Conservation (phyloP, 768 basidiomycete species). For the Gloeostereum incarnatum region DNA sequence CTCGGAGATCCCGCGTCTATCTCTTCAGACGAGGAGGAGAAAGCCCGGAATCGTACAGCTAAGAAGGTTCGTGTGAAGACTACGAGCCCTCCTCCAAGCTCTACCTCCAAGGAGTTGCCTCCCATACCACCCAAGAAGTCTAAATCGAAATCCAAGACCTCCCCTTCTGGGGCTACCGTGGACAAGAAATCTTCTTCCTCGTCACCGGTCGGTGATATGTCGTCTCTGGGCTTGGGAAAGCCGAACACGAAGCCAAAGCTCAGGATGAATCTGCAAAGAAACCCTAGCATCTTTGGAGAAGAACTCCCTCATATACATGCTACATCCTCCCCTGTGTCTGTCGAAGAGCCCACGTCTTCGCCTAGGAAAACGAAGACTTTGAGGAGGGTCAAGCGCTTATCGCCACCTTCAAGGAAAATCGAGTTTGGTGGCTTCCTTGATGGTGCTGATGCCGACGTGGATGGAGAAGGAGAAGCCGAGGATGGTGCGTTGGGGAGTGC, state of each 20-base stretch:
- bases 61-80: constrained; percentile 49
- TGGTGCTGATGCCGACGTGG: constrained; percentile 24
- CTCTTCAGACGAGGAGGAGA: constrained; percentile 76
- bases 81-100: constrained; percentile 12
- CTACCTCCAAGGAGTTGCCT: constrained; percentile 18
- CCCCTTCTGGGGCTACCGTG: not conserved
- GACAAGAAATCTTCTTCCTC: not conserved
- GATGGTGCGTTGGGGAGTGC: constrained; percentile 53
- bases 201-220: not conserved
- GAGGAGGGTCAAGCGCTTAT: constrained; percentile 38
- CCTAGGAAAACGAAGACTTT: constrained; percentile 29
- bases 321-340: constrained; percentile 18
- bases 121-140: not conserved
- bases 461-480: constrained; percentile 23
- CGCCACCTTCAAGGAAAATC: constrained; percentile 50
- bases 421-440: constrained; percentile 29
- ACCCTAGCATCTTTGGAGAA: constrained; percentile 58
- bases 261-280: constrained; percentile 39
- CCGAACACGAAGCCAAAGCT: too few species aligned
- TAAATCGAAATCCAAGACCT: not conserved
- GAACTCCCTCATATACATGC: constrained; percentile 45
- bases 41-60: constrained; percentile 41
- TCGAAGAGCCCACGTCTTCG: constrained; percentile 5
- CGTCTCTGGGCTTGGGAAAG: too few species aligned
- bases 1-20: constrained; percentile 28